Base-by-base conservation (phyloP, 2,329 filamentous ascomycete genomes). In the Penicillium sp. region DNA sequence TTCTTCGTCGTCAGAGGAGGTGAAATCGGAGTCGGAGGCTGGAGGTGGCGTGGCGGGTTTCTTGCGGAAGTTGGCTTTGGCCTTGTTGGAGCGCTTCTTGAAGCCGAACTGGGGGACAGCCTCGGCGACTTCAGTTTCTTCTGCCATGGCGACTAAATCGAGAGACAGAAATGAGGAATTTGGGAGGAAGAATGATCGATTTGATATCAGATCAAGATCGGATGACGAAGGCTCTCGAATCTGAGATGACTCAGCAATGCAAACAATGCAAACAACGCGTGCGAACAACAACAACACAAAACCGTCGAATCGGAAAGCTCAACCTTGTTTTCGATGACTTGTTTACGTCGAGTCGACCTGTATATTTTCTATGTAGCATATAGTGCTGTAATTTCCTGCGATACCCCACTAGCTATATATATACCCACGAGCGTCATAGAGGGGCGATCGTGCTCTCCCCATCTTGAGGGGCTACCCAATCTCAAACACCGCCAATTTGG, bases 51-150 rank as follows among this genome's bases (percentile, higher is more conserved):
- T 88, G 25, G 86, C 82, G 18, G 87, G 81, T 57, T 88, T 83
- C 75, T 95, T 95, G 65, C 91, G 83, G 47, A 91, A 76, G 64
- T 84, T 90, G 43, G 84, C 79, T 65, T 88, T 91, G 54, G 80
- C 81, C 67, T 90, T 95, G 63, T 90, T 95, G 63, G 82, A 80
- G 67, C 91, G 83, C 71, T 93, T 95, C 71, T 95, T 96, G 80
- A 96, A 96, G 13, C 69, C 62, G 41, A 74, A 65, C 49, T 65
- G 65, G 31, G 71, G 67, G 6, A 63, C 55, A 3, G 57, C 28
- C 1, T 61, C 52, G 18, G 58, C 47, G 6, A 54, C 40, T 37
- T 60, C 55, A 4, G 59, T 38, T 20, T 65, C 60, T 29, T 69
- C 69, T 46, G 65, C 59, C 65, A 69, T 68, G 20, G 37, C 50